Base-by-base conservation (phyloP, 306 rosid genomes). In the Gillenia trifoliata region DNA sequence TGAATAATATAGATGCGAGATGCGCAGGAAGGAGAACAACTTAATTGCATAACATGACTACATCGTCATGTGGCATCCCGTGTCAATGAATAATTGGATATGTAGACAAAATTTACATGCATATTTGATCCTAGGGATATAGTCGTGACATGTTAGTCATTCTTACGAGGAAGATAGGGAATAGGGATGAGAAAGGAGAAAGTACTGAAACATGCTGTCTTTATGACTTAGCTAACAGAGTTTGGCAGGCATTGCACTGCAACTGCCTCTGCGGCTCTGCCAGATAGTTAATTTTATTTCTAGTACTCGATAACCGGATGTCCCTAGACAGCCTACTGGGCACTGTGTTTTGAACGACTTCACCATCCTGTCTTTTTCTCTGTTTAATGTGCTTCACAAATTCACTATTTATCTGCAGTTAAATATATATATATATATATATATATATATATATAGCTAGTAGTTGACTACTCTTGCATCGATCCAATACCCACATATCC, bases 281-380 rank as follows among this genome's bases (percentile, higher is more conserved):
- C 52, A 45, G 20, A 45, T 19, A 1, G 20, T 45, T 15, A 75
- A 40, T 81, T 79, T 71, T 63, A 31, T 75, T 64, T 66, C 63
- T 78, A 74, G 61, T 55, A 22, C 61, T 9, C 7, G 2, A 36
- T 36, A n/a, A n/a, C n/a, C n/a, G n/a, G n/a, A n/a, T n/a, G n/a
- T n/a, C n/a, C n/a, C n/a, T n/a, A n/a, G 40, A 29, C 8, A 15
- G 50, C 50, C 60, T 11, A 9, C 28, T 6, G 15, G 22, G 20
- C 55, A 15, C 77, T 59, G 78, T 70, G 85, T 73, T 74, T 71
- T 79, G 64, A 43, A 81, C 63, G 74, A 64, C 63, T 86, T 74
- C 79, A 86, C 77, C 71, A 63, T 70, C 78, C 76, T 83, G 96
- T 86, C 96, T 2, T 68, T 29, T 79, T 88, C 81, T 82, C 83